phyloP scores from a whole-genome alignment of 2,329 filamentous ascomycete species.

The Salinomyces thailandicus region DNA sequence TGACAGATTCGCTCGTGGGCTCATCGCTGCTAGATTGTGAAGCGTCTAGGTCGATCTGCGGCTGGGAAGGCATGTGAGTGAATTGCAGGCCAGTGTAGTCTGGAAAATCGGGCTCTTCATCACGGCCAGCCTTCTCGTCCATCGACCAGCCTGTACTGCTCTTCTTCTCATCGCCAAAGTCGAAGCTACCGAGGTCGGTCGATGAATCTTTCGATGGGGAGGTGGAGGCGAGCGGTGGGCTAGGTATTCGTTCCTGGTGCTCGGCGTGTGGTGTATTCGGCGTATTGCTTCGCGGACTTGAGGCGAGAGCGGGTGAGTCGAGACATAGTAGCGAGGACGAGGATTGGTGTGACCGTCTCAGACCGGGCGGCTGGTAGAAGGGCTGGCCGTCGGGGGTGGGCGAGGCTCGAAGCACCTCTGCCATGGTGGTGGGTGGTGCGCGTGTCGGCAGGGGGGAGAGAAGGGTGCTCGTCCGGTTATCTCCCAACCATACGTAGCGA shows the following conservation, averaged over 20 bases:
- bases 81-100: slow-evolving; percentile 9
- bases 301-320: slow-evolving; percentile 23
- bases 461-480: neutral
- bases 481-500: too few relatives aligned
- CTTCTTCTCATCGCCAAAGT: neutral
- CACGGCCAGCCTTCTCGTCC: neutral
- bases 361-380: slow-evolving; percentile 31
- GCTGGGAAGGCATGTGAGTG: slow-evolving; percentile 1
- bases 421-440: slow-evolving; percentile 22
- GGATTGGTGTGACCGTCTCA: slow-evolving; percentile 33
- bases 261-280: slow-evolving; percentile 4
- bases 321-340: slow-evolving; percentile 33
- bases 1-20: slow-evolving; percentile 18
- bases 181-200: neutral
- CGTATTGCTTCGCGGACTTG: slow-evolving; percentile 9
- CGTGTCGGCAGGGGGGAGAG: neutral
- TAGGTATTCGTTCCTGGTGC: slow-evolving; percentile 2
- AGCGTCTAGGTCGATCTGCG: neutral
- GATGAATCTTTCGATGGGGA: slow-evolving; percentile 1
- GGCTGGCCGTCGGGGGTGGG: slow-evolving; percentile 32
- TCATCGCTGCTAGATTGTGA: slow-evolving; percentile 8
- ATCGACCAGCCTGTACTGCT: slow-evolving; percentile 1
- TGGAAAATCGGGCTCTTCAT: slow-evolving; percentile 7
- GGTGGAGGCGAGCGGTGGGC: slow-evolving; percentile 1
- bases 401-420: slow-evolving; percentile 33